These are phyloP conservation scores for Penicilliopsis zonata DNA, from an alignment of 495 filamentous ascomycete species.

Conservation along the genomic window DNA sequence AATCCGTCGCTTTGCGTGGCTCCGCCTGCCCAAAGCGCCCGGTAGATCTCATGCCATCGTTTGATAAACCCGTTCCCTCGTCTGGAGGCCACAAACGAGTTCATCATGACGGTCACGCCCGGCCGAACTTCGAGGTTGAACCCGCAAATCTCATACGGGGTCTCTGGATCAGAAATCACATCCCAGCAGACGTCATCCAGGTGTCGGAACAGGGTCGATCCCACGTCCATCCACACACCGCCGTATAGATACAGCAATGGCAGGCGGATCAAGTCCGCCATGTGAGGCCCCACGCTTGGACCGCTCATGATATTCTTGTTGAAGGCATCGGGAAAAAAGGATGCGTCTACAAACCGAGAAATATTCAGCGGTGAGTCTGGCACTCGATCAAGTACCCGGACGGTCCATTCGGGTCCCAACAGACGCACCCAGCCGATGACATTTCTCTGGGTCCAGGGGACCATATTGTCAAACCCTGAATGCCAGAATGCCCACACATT, in stretches of 20 bases:
- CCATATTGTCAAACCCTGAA: constrained; percentile 9
- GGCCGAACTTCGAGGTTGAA: too few species aligned
- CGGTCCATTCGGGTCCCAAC: constrained; percentile 9
- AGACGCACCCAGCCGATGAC: constrained; percentile 12
- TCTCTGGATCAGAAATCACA: constrained; percentile 5
- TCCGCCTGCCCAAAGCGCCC: constrained; percentile 2
- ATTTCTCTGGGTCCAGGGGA: constrained; percentile 12
- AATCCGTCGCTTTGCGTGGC: not conserved
- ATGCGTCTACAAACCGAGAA: constrained; percentile 3
- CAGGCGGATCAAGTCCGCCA: constrained; percentile 11
- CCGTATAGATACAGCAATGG: constrained; percentile 11
- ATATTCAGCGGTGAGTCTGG: constrained; percentile 8
- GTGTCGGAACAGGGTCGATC: constrained; percentile 8
- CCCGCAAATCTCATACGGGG: constrained; percentile 9
- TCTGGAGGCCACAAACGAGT: constrained; percentile 11
- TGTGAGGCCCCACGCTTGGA: constrained; percentile 9
- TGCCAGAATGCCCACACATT: constrained; percentile 21
- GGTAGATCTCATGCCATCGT: constrained; percentile 6
- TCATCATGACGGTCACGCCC: constrained; percentile 4
- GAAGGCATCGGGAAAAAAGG: constrained; percentile 7
- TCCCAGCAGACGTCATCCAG: constrained; percentile 13
- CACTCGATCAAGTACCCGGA: constrained; percentile 14
- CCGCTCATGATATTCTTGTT: constrained; percentile 8
- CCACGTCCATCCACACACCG: constrained; percentile 15
- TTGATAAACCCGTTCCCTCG: constrained; percentile 10